phyloP scores from a whole-genome alignment of 2,329 filamentous ascomycete species.

The Stagonosporopsis chrysanthemi region DNA sequence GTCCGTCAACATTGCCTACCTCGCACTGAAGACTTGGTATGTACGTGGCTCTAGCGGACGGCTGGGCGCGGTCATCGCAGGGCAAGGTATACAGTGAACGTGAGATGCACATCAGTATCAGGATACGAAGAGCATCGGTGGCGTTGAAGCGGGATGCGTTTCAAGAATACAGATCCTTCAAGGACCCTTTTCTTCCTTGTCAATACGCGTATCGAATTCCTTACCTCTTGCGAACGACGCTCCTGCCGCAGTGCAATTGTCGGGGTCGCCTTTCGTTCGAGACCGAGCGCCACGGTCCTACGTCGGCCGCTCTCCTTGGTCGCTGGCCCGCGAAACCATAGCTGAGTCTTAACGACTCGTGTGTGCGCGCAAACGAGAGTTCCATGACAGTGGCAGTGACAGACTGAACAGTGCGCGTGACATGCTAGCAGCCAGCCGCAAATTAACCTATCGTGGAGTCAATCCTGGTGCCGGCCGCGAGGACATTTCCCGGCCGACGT shows the following conservation, averaged over 20 bases:
- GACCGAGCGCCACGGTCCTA: constrained; percentile 2
- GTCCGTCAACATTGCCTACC: background rate
- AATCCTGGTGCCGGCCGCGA: constrained; percentile 2
- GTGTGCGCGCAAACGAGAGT: background rate
- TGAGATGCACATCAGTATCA: background rate
- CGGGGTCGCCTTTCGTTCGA: background rate
- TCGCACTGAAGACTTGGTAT: background rate
- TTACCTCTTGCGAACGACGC: background rate
- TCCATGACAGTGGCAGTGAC: constrained; percentile 13
- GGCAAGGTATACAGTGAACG: background rate
- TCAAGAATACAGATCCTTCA: constrained; percentile 1
- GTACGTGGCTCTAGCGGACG: background rate
- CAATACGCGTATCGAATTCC: background rate
- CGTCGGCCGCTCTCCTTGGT: constrained; percentile 2
- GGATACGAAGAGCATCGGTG: background rate
- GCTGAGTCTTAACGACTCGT: constrained; percentile 3
- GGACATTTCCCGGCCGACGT: constrained; percentile 3
- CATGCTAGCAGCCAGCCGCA: constrained; percentile 3
- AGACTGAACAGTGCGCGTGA: constrained; percentile 11
- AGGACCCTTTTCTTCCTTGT: background rate
- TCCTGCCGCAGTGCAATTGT: background rate
- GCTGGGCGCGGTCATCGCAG: background rate
- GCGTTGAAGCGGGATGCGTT: background rate
- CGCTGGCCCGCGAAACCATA: constrained; percentile 12
- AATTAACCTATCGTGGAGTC: constrained; percentile 6